Evolutionary conservation across 2,329 filamentous ascomycete species (phyloP).

Genomic region (Diaporthe capsici): DNA sequence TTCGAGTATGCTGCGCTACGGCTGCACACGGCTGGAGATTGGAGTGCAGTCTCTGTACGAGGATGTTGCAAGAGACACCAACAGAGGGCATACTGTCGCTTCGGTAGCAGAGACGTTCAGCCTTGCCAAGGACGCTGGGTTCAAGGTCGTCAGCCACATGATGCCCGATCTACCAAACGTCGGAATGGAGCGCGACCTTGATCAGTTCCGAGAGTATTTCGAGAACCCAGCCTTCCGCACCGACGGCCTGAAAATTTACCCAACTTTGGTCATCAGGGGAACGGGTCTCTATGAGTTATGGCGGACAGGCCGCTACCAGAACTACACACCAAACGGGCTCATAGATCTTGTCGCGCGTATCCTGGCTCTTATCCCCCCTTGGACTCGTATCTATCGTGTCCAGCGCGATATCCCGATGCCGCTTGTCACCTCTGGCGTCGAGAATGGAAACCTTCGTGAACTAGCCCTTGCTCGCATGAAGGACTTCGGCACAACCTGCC

Average conservation of each 20-base stretch:
- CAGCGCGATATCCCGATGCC: conserved; percentile 99
- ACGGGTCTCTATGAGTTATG: conserved; percentile 97
- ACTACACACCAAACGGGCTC: conserved; percentile 97
- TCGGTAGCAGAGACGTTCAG: conserved; percentile 97
- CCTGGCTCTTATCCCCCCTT: conserved; percentile 92
- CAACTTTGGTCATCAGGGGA: conserved; percentile 95
- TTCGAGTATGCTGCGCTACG: conserved; percentile 96
- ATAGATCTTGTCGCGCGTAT: conserved; percentile 98
- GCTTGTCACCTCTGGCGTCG: conserved; percentile 96
- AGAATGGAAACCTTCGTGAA: conserved; percentile 96
- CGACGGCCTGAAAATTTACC: conserved; percentile 97
- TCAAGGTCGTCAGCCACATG: conserved; percentile 99
- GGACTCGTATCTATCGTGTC: conserved; percentile 98
- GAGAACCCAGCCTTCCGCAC: conserved; percentile 96
- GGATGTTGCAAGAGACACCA: conserved; percentile 97
- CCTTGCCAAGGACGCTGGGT: conserved; percentile 96
- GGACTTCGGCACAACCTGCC: conserved; percentile 96
- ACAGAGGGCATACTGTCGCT: conserved; percentile 95
- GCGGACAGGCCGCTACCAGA: conserved; percentile 97
- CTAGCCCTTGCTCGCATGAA: conserved; percentile 98
- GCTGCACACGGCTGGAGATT: conserved; percentile 93
- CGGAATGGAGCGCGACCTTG: conserved; percentile 96
- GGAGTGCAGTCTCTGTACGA: conserved; percentile 98
- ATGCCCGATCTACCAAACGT: conserved; percentile 99
- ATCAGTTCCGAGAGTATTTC: conserved; percentile 98